Evolutionary conservation across 768 basidiomycete species (phyloP), one percentile per base, ranked within the genome.

Genomic region (Leccinellum luteum): DNA sequence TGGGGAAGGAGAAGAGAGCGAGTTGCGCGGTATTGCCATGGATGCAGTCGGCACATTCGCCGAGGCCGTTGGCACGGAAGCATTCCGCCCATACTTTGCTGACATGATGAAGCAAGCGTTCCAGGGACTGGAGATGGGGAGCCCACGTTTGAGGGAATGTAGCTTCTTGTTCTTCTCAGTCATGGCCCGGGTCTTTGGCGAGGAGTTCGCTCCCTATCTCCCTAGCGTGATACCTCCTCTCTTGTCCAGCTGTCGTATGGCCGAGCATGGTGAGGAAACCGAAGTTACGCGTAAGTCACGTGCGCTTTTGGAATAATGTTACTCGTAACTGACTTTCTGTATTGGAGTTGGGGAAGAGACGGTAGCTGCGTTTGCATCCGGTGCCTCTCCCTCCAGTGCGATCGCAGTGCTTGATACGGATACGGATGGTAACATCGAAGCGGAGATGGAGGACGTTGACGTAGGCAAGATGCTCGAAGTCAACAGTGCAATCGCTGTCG

Each of bases 41-140:
- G 97, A 98, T 74, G 93, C 97, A n/a, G 87, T 98, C 58, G 97
- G 97, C 52, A 98, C 97, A 0, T 93, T 99, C 65, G 92, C 97
- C 14, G 96, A 98, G 75, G 94, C 96, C 8, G 92, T 98, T 58
- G 96, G 97, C 61, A 85, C 87, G 69, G 95, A 98, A 14, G 78
- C 85, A 28, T 99, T 98, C 87, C 80, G 92, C 32, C 95, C 94
- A 17, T 98, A 89, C 83, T 97, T 96, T 79, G 81, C 86, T n/a
- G 87, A 92, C 56, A 85, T 96, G 82, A 98, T 99, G 97, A 85
- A 86, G 70, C 88, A 91, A 63, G 94, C 95, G 3, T 94, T 98
- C 80, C 83, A 89, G 61, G 94, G 92, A 48, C 84, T 94, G 56
- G 85, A 89, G 60, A 84, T 93, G 74, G 91, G 91, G 55, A 91